These are phyloP conservation scores for Beauveria brongniartii DNA, from an alignment of 2,329 filamentous ascomycete genomes.

Conservation along the genomic window DNA sequence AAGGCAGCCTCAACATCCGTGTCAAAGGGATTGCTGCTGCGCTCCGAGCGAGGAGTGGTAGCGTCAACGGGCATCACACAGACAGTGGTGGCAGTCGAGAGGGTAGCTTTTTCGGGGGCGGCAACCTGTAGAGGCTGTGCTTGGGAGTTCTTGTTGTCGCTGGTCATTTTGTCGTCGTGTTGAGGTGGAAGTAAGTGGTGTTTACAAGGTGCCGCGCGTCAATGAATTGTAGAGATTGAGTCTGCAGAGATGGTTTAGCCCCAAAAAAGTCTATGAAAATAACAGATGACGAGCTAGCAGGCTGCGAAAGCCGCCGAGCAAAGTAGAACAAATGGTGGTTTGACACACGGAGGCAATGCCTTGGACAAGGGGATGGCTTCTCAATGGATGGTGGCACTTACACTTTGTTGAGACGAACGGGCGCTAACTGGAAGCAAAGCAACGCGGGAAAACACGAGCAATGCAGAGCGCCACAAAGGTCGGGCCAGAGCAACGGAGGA, in stretches of 20 bases:
- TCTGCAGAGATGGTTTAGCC: neutral
- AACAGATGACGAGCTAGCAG: neutral
- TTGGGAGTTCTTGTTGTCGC: constrained; percentile 20
- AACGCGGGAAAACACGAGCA: neutral
- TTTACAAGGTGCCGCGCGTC: neutral
- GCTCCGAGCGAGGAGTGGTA: constrained; percentile 35
- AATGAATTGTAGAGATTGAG: neutral
- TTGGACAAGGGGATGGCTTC: neutral
- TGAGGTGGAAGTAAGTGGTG: neutral
- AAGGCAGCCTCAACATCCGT: constrained; percentile 49
- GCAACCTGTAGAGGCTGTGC: constrained; percentile 13
- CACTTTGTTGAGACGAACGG: constrained; percentile 9
- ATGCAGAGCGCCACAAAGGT: neutral
- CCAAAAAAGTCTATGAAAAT: too few species aligned
- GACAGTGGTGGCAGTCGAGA: constrained; percentile 19
- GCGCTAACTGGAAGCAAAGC: neutral
- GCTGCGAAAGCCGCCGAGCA: neutral
- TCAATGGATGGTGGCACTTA: neutral
- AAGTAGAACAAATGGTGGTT: neutral
- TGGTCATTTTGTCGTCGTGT: constrained; percentile 19
- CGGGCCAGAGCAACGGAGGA: neutral
- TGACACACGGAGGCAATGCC: neutral
- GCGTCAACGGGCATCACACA: constrained; percentile 15
- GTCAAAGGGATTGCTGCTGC: constrained; percentile 44
- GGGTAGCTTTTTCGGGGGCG: constrained; percentile 23